These are phyloP conservation scores for Fusarium acutatum DNA, from an alignment of 2,329 filamentous ascomycete species.

Conservation along the genomic window DNA sequence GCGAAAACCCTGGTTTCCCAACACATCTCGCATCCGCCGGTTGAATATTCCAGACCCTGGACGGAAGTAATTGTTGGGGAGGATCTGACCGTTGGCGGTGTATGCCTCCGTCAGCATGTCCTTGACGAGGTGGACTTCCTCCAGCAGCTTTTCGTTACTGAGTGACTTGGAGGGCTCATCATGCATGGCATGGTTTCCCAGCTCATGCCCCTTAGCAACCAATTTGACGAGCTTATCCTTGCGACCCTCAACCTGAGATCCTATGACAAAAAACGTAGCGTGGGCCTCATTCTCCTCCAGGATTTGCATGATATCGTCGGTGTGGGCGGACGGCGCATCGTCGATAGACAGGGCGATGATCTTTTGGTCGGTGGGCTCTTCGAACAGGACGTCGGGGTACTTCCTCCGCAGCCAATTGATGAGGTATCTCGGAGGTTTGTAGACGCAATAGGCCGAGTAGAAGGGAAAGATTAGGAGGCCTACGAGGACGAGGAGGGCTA, in stretches of 20 bases:
- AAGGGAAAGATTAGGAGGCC: conserved; percentile 50
- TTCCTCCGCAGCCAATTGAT: conserved; percentile 74
- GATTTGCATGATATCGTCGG: conserved; percentile 72
- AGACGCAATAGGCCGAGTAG: conserved; percentile 72
- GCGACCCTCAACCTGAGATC: conserved; percentile 71
- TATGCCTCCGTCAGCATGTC: conserved; percentile 67
- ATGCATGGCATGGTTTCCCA: conserved; percentile 90
- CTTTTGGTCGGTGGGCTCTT: conserved; percentile 66
- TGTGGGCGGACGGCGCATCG: conserved; percentile 81
- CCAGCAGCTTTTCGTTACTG: conserved; percentile 63
- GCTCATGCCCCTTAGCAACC: conserved; percentile 71
- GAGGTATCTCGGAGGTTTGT: conserved; percentile 79
- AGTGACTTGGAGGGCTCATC: conserved; percentile 79
- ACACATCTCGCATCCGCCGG: conserved; percentile 69
- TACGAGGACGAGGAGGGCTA: conserved; percentile 50
- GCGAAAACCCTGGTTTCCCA: conserved; percentile 70
- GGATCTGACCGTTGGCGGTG: conserved; percentile 50
- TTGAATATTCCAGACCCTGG: conserved; percentile 89
- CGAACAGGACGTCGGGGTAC: conserved; percentile 84
- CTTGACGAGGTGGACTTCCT: conserved; percentile 73
- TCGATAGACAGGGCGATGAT: conserved; percentile 87
- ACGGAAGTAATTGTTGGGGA: conserved; percentile 75
- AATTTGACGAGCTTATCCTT: conserved; percentile 65
- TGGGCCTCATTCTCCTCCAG: conserved; percentile 72
- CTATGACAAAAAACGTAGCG: conserved; percentile 92